Percentiles rank a stretch among this genome's conserved stretches.
These are phyloP conservation scores for Coemansia brasiliensis DNA, from an alignment of 192 early-diverging fungal species.

Conservation along the genomic window DNA sequence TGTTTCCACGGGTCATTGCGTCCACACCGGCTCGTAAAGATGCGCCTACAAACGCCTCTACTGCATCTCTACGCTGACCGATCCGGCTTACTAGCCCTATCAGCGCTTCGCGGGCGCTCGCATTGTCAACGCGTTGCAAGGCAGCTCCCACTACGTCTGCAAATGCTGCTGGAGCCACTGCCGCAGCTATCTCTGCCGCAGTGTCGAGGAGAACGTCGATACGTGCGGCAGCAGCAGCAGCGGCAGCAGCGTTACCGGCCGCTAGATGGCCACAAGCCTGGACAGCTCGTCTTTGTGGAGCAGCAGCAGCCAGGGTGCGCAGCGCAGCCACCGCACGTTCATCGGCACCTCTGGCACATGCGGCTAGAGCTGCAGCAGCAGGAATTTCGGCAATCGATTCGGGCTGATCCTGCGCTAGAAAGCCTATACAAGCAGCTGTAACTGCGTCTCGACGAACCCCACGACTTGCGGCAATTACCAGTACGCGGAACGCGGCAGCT, in stretches of 20 bases:
- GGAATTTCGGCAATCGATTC: not conserved
- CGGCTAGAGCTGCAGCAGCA: constrained; percentile 32
- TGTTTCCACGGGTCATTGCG: constrained; percentile 1
- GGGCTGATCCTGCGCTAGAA: too few species aligned
- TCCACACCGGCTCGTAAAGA: constrained; percentile 43
- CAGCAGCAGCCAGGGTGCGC: constrained; percentile 8
- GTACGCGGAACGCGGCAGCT: constrained; percentile 43
- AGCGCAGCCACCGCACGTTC: not conserved
- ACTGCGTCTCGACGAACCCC: constrained; percentile 19
- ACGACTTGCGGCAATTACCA: constrained; percentile 31
- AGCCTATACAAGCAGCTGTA: not conserved
- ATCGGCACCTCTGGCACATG: constrained; percentile 9
- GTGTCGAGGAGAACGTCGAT: too few species aligned
- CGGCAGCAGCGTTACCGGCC: too few species aligned
- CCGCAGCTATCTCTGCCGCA: constrained; percentile 39
- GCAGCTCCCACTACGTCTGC: constrained; percentile 57
- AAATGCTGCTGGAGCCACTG: constrained; percentile 58
- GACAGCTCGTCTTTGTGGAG: constrained; percentile 54
- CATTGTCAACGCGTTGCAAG: constrained; percentile 32
- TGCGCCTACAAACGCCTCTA: constrained; percentile 28
- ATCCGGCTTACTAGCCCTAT: constrained; percentile 23
- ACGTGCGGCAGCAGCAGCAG: too few species aligned
- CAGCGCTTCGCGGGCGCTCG: constrained; percentile 24
- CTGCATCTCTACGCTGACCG: constrained; percentile 17
- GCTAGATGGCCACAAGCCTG: constrained; percentile 55